These are phyloP conservation scores for Wickerhamiella occidentalis DNA, from an alignment of 805 yeast genomes.

Conservation along the genomic window DNA sequence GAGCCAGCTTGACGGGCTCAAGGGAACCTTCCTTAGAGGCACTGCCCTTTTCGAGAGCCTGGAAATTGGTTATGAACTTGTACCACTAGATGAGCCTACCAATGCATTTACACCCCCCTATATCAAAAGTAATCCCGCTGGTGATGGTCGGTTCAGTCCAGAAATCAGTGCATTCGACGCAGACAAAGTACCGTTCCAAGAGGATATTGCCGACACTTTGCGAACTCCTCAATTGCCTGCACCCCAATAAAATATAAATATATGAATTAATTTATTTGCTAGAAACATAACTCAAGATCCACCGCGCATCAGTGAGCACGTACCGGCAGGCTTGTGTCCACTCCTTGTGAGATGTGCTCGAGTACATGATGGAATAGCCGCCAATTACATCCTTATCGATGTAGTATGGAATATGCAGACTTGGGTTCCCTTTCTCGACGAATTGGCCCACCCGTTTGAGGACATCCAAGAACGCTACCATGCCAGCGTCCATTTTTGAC, in stretches of 20 bases:
- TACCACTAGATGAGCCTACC: background rate
- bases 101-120: background rate
- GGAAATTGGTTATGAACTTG: conserved; percentile 2
- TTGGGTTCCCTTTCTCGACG: conserved; percentile 35
- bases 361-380: conserved; percentile 58
- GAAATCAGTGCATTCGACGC: conserved; percentile 7
- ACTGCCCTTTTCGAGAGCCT: conserved; percentile 2
- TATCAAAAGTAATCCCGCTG: background rate
- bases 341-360: conserved; percentile 50
- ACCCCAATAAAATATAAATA: background rate
- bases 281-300: conserved; percentile 59
- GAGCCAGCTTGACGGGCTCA: conserved; percentile 7
- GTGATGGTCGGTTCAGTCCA: background rate
- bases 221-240: background rate
- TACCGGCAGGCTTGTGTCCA: conserved; percentile 89
- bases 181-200: background rate
- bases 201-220: background rate
- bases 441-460: conserved; percentile 39
- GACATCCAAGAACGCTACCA: conserved; percentile 65
- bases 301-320: conserved; percentile 64
- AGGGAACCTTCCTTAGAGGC: conserved; percentile 9
- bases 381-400: conserved; percentile 66
- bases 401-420: conserved; percentile 57
- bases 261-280: background rate
- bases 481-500: conserved; percentile 64